phyloP scores from a whole-genome alignment of 768 basidiomycete species.

The Naganishia friedmannii region DNA sequence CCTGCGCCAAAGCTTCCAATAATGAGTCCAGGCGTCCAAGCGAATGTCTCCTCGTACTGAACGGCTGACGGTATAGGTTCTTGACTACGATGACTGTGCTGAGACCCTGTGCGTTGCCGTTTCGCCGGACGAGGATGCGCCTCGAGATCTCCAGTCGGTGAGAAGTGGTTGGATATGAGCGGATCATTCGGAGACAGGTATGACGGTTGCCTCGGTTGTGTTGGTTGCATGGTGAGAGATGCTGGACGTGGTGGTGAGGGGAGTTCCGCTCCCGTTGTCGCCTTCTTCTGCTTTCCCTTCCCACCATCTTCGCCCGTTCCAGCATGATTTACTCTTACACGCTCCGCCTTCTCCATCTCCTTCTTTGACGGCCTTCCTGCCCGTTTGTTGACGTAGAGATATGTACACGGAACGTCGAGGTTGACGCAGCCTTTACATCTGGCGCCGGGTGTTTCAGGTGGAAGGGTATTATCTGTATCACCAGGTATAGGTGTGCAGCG shows the following conservation, averaged over 20 bases:
- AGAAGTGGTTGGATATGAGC: neutral
- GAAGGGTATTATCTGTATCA: neutral
- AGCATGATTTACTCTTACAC: neutral
- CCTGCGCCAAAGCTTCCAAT: neutral
- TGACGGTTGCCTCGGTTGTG: neutral
- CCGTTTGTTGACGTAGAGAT: constrained; percentile 31
- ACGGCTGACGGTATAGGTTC: neutral
- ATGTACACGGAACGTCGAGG: constrained; percentile 20
- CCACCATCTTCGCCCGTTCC: neutral
- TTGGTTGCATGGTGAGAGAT: neutral
- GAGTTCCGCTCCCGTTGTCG: neutral
- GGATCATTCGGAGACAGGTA: neutral
- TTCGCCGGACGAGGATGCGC: neutral
- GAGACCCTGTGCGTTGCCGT: constrained; percentile 12
- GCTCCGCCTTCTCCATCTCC: neutral
- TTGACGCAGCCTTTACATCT: constrained; percentile 21
- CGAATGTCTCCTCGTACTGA: neutral
- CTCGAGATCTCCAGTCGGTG: neutral
- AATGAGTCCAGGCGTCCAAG: neutral
- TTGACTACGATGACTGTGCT: neutral
- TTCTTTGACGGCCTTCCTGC: constrained; percentile 24
- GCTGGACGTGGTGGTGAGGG: neutral
- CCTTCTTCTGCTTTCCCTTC: constrained; percentile 18
- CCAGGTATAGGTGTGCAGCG: constrained; percentile 20
- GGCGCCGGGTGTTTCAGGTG: neutral